Evolutionary conservation across 2,329 filamentous ascomycete species (phyloP).

Genomic region (Apiospora arundinis): DNA sequence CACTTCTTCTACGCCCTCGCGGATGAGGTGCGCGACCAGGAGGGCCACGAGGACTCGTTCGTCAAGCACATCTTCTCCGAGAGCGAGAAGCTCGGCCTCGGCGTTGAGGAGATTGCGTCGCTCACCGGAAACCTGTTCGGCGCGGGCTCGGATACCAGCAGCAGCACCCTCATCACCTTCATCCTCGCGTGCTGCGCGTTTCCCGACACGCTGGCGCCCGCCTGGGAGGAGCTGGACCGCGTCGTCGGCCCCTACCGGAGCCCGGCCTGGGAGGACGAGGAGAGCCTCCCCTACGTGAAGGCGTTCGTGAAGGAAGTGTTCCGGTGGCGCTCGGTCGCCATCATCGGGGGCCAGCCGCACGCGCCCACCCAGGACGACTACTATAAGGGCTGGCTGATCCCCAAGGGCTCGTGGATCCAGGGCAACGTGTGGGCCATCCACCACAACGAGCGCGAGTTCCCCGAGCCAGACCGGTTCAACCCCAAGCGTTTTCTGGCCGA

Average conservation of each 20-base stretch:
- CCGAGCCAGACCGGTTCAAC: conserved; percentile 52
- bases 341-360: conserved; percentile 58
- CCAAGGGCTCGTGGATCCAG: conserved; percentile 55
- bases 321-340: conserved; percentile 60
- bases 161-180: conserved; percentile 53
- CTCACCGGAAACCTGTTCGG: conserved; percentile 56
- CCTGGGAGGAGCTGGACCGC: conserved; percentile 58
- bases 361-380: conserved; percentile 53
- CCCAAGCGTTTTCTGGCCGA: conserved; percentile 49
- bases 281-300: conserved; percentile 57
- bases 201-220: conserved; percentile 52
- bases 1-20: conserved; percentile 60
- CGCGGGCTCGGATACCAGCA: conserved; percentile 56
- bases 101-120: conserved; percentile 50
- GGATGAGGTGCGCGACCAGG: conserved; percentile 52
- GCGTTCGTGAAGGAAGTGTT: conserved; percentile 62
- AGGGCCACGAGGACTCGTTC: conserved; percentile 46
- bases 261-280: conserved; percentile 55
- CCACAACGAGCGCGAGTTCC: conserved; percentile 53
- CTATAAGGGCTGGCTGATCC: conserved; percentile 57
- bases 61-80: conserved; percentile 55
- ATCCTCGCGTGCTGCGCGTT: conserved; percentile 57
- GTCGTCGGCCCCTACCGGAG: conserved; percentile 55
- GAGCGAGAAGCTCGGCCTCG: conserved; percentile 51
- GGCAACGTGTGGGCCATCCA: conserved; percentile 59